Evolutionary conservation across 2,329 filamentous ascomycete species (phyloP).

Genomic region (Coleophoma eucalyptorum): DNA sequence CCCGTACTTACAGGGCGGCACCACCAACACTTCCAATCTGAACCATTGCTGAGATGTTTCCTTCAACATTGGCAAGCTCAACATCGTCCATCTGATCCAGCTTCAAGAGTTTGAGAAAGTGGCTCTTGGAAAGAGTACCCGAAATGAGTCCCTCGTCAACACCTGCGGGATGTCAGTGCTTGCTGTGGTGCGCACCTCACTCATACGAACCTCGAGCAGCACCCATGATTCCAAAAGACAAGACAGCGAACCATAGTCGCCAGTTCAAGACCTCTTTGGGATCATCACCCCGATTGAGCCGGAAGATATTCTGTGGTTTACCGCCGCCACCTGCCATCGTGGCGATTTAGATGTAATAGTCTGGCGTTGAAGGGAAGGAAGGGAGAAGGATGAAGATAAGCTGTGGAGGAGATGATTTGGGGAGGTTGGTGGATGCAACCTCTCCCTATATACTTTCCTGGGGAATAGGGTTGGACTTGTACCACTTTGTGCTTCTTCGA

Average conservation of each 20-base stretch:
- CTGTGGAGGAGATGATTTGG: no score
- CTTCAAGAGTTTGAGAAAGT: conserved; percentile 58
- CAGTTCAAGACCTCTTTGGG: conserved; percentile 72
- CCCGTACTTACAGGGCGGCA: conserved; percentile 49
- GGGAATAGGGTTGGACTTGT: no score
- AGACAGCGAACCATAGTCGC: conserved; percentile 72
- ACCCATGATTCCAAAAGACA: conserved; percentile 72
- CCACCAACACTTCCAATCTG: conserved; percentile 74
- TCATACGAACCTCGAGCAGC: conserved; percentile 57
- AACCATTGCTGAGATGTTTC: conserved; percentile 78
- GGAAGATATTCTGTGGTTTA: conserved; percentile 61
- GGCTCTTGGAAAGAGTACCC: conserved; percentile 63
- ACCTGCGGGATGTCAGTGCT: neutral
- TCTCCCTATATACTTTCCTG: no score
- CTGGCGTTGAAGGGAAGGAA: neutral
- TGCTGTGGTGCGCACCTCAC: no score
- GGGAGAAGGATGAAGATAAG: neutral
- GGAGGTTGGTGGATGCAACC: no score
- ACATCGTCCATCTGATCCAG: conserved; percentile 47
- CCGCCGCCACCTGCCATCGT: conserved; percentile 48
- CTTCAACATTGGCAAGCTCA: conserved; percentile 64
- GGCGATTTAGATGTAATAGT: neutral
- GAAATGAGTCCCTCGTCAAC: conserved; percentile 79
- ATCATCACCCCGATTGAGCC: conserved; percentile 57
- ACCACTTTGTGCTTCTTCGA: no score